Evolutionary conservation across 2,329 filamentous ascomycete species (phyloP).

Genomic region (Cladophialophora yegresii): DNA sequence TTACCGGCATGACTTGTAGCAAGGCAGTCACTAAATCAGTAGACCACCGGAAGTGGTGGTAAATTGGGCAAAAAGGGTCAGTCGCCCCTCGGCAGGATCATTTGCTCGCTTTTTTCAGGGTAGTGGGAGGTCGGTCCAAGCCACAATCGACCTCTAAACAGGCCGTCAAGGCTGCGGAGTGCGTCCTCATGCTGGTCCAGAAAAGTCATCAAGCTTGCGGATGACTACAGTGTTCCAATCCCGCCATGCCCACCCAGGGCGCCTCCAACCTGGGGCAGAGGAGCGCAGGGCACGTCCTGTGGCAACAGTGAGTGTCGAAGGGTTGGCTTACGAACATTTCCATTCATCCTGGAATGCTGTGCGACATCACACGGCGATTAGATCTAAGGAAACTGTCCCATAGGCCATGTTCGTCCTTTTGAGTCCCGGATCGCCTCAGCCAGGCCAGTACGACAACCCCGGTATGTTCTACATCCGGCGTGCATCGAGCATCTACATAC

Average conservation of each 20-base stretch:
- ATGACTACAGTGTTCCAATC: conserved; percentile 10
- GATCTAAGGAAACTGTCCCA: conserved; percentile 8
- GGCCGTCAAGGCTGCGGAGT: conserved; percentile 21
- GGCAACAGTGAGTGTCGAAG: conserved; percentile 4
- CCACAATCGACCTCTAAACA: conserved; percentile 14
- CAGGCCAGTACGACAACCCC: conserved; percentile 6
- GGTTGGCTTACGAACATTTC: conserved; percentile 2
- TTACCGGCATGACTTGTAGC: conserved; percentile 27
- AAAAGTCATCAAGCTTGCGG: conserved; percentile 17
- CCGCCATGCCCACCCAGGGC: not conserved
- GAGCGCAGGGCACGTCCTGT: conserved; percentile 6
- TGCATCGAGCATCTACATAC: conserved; percentile 7
- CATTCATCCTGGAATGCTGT: conserved; percentile 8
- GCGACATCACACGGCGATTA: conserved; percentile 11
- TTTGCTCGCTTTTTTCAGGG: conserved; percentile 1
- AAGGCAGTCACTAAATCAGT: conserved; percentile 25
- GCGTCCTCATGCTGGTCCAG: conserved; percentile 20
- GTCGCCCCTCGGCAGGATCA: conserved; percentile 12
- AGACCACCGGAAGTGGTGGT: conserved; percentile 19
- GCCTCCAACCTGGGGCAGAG: not conserved
- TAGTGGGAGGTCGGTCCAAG: conserved; percentile 6
- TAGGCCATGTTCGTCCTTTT: conserved; percentile 19
- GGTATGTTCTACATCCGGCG: conserved; percentile 14
- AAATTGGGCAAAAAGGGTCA: conserved; percentile 12
- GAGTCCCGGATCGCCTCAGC: not conserved